A percentile compares a stretch with the other conserved stretches of the same genome.
phyloP scores from a whole-genome alignment of 345 rosid species.

The Populus nigra region DNA sequence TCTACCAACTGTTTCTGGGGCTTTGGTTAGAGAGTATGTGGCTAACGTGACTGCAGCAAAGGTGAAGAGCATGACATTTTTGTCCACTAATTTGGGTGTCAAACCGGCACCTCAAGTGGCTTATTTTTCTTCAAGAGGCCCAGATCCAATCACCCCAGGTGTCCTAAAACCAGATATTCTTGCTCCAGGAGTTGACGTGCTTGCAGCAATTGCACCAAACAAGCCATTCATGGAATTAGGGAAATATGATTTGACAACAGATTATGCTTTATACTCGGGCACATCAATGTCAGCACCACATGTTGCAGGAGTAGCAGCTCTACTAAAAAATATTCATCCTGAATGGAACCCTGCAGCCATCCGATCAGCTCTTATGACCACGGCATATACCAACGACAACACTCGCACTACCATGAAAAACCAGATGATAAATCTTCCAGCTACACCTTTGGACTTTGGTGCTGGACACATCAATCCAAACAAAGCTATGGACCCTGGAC shows the following conservation, averaged over 20 bases:
- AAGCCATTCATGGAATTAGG: constrained; percentile 17
- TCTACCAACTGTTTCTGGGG: constrained; percentile 16
- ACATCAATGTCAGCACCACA: constrained; percentile 25
- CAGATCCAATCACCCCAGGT: constrained; percentile 39
- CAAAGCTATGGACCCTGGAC: constrained; percentile 49
- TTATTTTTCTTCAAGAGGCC: constrained; percentile 65
- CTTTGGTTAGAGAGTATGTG: constrained; percentile 14
- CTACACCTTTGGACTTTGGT: constrained; percentile 48
- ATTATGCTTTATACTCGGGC: constrained; percentile 41
- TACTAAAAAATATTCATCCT: constrained; percentile 18
- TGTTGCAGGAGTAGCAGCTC: constrained; percentile 25
- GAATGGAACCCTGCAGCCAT: constrained; percentile 24
- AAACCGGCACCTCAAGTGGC: constrained; percentile 60
- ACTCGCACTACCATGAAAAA: constrained; percentile 17
- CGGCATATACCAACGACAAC: constrained; percentile 31
- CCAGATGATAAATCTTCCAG: constrained; percentile 8
- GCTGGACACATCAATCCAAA: constrained; percentile 41
- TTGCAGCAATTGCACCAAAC: constrained; percentile 38
- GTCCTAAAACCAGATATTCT: constrained; percentile 44
- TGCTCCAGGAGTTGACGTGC: constrained; percentile 45
- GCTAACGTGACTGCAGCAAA: constrained; percentile 7
- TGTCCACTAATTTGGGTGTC: constrained; percentile 27
- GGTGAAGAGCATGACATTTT: constrained; percentile 31
- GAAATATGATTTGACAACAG: constrained; percentile 26
- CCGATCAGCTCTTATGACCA: constrained; percentile 27